These are phyloP conservation scores for Trichoderma asperellum DNA, from an alignment of 2,329 filamentous ascomycete genomes.

Conservation along the genomic window DNA sequence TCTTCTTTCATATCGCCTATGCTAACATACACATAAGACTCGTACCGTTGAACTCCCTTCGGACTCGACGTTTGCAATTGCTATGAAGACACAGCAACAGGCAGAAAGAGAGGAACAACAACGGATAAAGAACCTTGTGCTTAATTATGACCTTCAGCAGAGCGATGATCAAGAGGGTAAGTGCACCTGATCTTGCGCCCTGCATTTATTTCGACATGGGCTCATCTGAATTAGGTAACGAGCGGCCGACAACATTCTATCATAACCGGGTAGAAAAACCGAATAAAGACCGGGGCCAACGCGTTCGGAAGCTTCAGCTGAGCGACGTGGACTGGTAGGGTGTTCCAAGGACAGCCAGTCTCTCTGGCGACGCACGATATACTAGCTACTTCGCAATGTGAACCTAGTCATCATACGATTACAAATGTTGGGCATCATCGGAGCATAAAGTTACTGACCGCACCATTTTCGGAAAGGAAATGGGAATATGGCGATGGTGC, in stretches of 20 bases:
- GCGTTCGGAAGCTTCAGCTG: slow-evolving; percentile 86
- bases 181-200: slow-evolving; percentile 40
- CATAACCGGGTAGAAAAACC: slow-evolving; percentile 61
- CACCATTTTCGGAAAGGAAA: neutral
- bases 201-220: slow-evolving; percentile 44
- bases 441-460: neutral
- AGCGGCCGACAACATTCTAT: slow-evolving; percentile 53
- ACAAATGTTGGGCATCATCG: neutral
- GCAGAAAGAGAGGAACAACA: slow-evolving; percentile 96
- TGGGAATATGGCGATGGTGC: neutral
- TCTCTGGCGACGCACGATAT: neutral
- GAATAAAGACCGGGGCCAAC: slow-evolving; percentile 71
- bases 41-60: slow-evolving; percentile 87
- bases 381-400: neutral
- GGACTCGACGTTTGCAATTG: slow-evolving; percentile 91
- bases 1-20: slow-evolving; percentile 6
- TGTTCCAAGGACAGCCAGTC: neutral
- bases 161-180: slow-evolving; percentile 79
- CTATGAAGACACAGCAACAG: slow-evolving; percentile 94
- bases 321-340: slow-evolving; percentile 96
- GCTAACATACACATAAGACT: slow-evolving; percentile 59
- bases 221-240: slow-evolving; percentile 56
- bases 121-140: slow-evolving; percentile 94
- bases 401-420: neutral
- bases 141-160: slow-evolving; percentile 94